These are phyloP conservation scores for Penicillium coprophilum DNA, from an alignment of 495 filamentous ascomycete genomes.

Conservation along the genomic window DNA sequence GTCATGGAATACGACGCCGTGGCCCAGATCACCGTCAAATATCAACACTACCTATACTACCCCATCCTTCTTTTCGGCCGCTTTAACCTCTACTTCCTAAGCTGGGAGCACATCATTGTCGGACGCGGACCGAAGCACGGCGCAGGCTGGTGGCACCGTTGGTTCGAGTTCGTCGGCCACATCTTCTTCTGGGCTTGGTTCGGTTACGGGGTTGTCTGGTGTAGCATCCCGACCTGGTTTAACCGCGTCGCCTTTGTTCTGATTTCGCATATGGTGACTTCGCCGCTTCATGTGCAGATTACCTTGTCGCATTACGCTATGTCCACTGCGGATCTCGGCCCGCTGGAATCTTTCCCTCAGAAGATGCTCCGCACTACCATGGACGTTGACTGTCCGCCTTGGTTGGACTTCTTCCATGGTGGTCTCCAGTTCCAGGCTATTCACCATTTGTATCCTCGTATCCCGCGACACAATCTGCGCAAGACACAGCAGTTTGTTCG, in stretches of 20 bases:
- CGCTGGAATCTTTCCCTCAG: conserved; percentile 81
- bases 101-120: conserved; percentile 69
- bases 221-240: conserved; percentile 61
- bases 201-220: conserved; percentile 75
- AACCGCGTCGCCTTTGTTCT: conserved; percentile 69
- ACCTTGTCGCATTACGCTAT: conserved; percentile 93
- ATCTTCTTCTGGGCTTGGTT: conserved; percentile 88
- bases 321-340: conserved; percentile 81
- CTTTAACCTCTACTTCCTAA: conserved; percentile 79
- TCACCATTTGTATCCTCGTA: conserved; percentile 81
- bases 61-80: conserved; percentile 73
- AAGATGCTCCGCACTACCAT: conserved; percentile 91
- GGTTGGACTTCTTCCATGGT: conserved; percentile 89
- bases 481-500: conserved; percentile 73
- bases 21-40: conserved; percentile 62
- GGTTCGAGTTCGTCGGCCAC: conserved; percentile 73
- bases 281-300: conserved; percentile 84
- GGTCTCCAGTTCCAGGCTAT: conserved; percentile 90
- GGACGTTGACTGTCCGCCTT: conserved; percentile 86
- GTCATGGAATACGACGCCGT: conserved; percentile 75
- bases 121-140: conserved; percentile 74
- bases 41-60: conserved; percentile 80
- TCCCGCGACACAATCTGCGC: conserved; percentile 86
- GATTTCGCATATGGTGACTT: conserved; percentile 77
- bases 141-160: conserved; percentile 77